phyloP scores from a whole-genome alignment of 2,329 filamentous ascomycete genomes.

The Pseudogymnoascus sp. region DNA sequence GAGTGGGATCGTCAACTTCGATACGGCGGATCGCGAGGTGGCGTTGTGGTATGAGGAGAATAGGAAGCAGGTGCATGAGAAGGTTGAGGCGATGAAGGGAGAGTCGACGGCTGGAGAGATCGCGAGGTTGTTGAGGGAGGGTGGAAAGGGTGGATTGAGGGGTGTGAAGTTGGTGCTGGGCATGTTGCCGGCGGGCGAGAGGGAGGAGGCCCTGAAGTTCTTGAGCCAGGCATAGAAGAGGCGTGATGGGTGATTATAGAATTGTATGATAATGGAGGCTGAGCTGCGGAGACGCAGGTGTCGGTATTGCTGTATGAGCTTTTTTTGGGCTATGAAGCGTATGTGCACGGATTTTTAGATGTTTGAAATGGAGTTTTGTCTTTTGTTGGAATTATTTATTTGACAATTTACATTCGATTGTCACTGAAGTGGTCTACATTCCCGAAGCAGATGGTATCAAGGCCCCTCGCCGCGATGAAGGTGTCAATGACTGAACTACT shows the following conservation, averaged over 20 bases:
- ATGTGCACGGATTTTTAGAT: neutral
- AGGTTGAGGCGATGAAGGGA: constrained; percentile 76
- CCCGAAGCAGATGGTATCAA: too few species aligned
- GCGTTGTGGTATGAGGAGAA: constrained; percentile 97
- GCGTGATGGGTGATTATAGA: neutral
- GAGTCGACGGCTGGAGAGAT: constrained; percentile 65
- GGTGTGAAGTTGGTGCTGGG: constrained; percentile 79
- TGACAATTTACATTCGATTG: neutral
- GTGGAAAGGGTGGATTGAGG: constrained; percentile 66
- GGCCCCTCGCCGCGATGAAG: too few species aligned
- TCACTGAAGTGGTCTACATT: neutral
- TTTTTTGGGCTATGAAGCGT: neutral
- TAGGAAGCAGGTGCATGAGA: constrained; percentile 70
- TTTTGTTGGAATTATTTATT: neutral
- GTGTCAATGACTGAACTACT: too few species aligned
- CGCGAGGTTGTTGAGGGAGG: constrained; percentile 58
- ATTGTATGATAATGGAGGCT: constrained; percentile 4
- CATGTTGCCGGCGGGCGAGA: constrained; percentile 81
- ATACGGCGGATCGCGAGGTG: constrained; percentile 72
- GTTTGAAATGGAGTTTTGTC: neutral
- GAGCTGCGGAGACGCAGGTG: neutral
- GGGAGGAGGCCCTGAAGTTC: constrained; percentile 47
- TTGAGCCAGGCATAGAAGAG: constrained; percentile 18
- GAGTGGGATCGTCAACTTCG: constrained; percentile 71
- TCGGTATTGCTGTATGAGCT: neutral